Base-by-base conservation (phyloP, 1,284 basidiomycete species). In the Leccinum laetum region DNA sequence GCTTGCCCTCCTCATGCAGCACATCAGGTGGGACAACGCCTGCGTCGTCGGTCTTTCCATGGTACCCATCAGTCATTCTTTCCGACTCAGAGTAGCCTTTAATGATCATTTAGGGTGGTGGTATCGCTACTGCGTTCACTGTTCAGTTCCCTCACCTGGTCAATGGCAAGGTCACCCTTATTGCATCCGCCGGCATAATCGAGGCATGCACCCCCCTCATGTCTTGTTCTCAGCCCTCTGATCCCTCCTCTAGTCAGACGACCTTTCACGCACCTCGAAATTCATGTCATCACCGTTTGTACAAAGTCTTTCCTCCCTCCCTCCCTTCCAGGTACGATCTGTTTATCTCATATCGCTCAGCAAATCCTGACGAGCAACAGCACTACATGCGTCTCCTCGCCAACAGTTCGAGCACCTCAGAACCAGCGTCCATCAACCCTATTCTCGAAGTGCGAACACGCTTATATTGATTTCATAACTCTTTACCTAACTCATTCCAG, bases 1-100 rank as follows among this genome's bases (percentile, higher is more conserved):
- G 71, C 87, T 93, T n/a, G 92, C 91, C 0, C 81, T 93, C 2
- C 82, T 93, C 62, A 85, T 93, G 83, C 92, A 93, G 69, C 85
- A 91, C 68, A 75, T 93, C 57, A 82, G 81, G 61, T 93, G 91
- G 91, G 80, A 83, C 8, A 84, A 85, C 66, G 85, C 89, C 0
- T 79, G 84, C 63, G 74, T 93, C 35, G 84, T 84, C 0, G 92
- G 91, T 14, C 78, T 92, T 2, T 93, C 91, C 14, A 93, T 93
- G 73, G 73, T 74, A 62, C n/a, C 62, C 56, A 41, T 7, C 9
- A 10, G 6, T 35, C 26, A 3, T 2, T 55, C 1, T 46, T 5
- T 69, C 32, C n/a, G 24, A 61, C 29, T 26, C 18, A 44, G 29
- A 60, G n/a, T 41, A 41, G 69, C 24, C 8, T 39, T 53, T 49